Evolutionary conservation across 2,329 filamentous ascomycete species (phyloP), one percentile per base, ranked within the genome.

Genomic region (Nemania diffusa): DNA sequence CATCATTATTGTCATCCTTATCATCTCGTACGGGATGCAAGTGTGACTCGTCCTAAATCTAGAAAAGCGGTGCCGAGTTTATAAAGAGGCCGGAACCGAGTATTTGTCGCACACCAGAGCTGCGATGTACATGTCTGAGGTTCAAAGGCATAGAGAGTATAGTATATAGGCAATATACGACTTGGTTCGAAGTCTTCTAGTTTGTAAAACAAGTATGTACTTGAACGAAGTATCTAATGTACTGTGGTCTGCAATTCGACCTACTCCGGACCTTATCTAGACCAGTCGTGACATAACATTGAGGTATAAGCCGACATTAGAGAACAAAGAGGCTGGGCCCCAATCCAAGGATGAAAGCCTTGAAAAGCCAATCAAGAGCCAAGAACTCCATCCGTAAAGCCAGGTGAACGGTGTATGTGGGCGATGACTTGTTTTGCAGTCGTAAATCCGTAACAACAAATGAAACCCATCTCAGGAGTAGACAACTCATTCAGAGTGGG

Each of bases 371-470:
- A 69, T 57, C 52, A 42, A 68, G 60, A 72, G 67, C 71, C 71
- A 66, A 66, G 37, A 73, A 75, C 72, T 73, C 72, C 73, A 69
- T 67, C 70, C 73, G 65, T 74, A 69, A 74, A 72, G 69, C 66
- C 62, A 68, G 65, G 51, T 65, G 37, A 60, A 57, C 34, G 46
- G 51, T 56, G 34, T 58, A 64, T 60, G 37, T 60, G 55, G 57
- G 55, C 48, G 42, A 46, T 62, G 67, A 68, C 65, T 66, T 67
- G 55, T 67, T 72, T 72, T 65, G 60, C 58, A 71, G 68, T 71
- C 72, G 62, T 73, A 71, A 69, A 70, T 73, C 63, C 70, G 61
- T 73, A 57, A 72, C 66, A 71, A 72, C 68, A 74, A 71, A 73
- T 64, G 69, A 71, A 65, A 65, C 57, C 52, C 64, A 67, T 61